phyloP scores from a whole-genome alignment of 345 rosid species.

The Eucalyptus sp. region DNA sequence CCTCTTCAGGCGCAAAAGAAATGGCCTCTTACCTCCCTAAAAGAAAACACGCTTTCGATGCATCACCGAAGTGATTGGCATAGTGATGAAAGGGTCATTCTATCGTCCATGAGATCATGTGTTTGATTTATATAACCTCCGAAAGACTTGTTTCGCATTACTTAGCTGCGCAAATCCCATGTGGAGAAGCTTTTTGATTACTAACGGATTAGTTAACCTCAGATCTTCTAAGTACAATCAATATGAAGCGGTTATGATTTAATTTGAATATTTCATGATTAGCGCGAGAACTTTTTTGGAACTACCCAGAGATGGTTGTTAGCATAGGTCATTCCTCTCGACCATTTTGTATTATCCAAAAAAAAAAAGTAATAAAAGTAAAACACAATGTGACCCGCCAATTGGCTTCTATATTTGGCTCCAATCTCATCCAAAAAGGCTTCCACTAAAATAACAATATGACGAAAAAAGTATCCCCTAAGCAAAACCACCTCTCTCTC shows the following conservation, averaged over 20 bases:
- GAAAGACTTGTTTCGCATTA: neutral
- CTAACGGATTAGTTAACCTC: rapidly evolving
- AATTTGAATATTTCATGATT: rapidly evolving
- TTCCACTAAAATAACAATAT: neutral
- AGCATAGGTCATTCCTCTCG: neutral
- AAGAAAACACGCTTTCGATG: neutral
- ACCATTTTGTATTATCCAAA: neutral
- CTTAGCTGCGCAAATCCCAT: neutral
- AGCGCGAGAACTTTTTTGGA: rapidly evolving
- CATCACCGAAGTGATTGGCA: rapidly evolving
- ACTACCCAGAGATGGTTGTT: neutral
- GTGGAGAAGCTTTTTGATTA: neutral
- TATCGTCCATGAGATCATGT: neutral
- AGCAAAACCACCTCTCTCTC: neutral
- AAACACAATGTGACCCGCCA: neutral
- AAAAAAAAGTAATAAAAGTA: neutral
- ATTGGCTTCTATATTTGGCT: neutral
- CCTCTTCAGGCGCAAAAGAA: neutral
- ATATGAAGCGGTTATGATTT: rapidly evolving
- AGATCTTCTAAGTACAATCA: rapidly evolving
- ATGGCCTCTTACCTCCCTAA: neutral
- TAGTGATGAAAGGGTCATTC: neutral
- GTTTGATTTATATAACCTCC: neutral
- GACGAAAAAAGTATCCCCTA: neutral
- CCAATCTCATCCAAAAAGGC: neutral